phyloP scores from a whole-genome alignment of 2,329 filamentous ascomycete genomes.

The Ophiostoma sp. region DNA sequence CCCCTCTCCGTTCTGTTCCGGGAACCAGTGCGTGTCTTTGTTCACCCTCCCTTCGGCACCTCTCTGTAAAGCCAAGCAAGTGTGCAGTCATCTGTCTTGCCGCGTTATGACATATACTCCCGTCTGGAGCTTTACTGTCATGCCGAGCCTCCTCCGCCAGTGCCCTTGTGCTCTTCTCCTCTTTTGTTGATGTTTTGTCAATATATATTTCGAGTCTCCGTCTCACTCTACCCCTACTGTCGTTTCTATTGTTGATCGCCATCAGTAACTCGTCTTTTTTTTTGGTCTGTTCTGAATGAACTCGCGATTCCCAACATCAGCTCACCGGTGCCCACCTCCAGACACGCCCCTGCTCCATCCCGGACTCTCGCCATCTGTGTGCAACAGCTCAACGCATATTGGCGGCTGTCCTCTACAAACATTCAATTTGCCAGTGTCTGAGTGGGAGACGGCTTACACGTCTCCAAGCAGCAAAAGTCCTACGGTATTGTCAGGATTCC shows the following conservation, averaged over 20 bases:
- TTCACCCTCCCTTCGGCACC: background rate
- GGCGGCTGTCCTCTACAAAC: background rate
- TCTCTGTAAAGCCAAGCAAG: background rate
- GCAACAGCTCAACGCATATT: background rate
- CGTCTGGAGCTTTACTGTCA: background rate
- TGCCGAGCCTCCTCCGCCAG: slow-evolving; percentile 5
- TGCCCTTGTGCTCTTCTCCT: slow-evolving; percentile 7
- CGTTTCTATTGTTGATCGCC: background rate
- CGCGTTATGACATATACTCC: background rate
- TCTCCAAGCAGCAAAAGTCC: background rate
- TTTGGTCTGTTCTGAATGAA: background rate
- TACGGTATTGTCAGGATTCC: background rate
- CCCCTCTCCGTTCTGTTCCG: slow-evolving; percentile 7
- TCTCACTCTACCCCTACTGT: background rate
- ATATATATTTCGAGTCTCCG: background rate
- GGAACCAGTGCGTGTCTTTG: background rate
- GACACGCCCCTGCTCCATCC: background rate
- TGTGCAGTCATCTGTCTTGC: background rate
- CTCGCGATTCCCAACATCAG: background rate
- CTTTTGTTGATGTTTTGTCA: background rate
- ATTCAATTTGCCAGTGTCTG: background rate
- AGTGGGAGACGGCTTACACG: background rate
- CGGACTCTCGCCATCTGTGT: slow-evolving; percentile 12
- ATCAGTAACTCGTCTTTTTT: background rate
- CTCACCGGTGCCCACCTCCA: background rate